phyloP scores from a whole-genome alignment of 2,329 filamentous ascomycete species.

The Metarhizium guizhouense region DNA sequence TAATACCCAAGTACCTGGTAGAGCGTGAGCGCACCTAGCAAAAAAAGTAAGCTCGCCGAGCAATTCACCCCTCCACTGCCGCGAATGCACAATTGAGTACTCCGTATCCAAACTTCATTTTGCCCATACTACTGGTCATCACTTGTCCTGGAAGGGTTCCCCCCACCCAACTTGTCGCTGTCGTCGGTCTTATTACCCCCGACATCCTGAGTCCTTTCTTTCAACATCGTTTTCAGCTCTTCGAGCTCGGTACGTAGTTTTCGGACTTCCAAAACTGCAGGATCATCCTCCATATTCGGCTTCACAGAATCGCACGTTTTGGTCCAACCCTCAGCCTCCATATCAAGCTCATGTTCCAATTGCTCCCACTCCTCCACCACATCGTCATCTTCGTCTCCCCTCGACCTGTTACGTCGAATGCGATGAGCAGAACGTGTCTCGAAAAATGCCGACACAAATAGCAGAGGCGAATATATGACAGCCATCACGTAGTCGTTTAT shows the following conservation, averaged over 20 bases:
- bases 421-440: slow-evolving; percentile 57
- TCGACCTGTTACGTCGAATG: slow-evolving; percentile 63
- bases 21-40: no score
- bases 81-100: background rate
- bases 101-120: background rate
- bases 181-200: background rate
- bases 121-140: background rate
- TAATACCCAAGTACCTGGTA: no score
- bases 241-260: slow-evolving; percentile 50
- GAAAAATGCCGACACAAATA: slow-evolving; percentile 67
- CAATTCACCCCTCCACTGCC: no score
- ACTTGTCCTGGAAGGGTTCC: background rate
- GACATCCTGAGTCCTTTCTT: slow-evolving; percentile 14
- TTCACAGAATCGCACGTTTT: slow-evolving; percentile 68
- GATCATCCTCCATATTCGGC: slow-evolving; percentile 75
- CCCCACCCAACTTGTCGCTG: background rate
- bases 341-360: slow-evolving; percentile 59
- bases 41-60: no score
- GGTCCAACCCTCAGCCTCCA: slow-evolving; percentile 77
- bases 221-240: slow-evolving; percentile 43
- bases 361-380: slow-evolving; percentile 91
- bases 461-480: slow-evolving; percentile 71
- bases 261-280: slow-evolving; percentile 59
- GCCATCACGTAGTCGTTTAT: slow-evolving; percentile 89
- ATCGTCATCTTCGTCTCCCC: slow-evolving; percentile 86